Evolutionary conservation across 2,329 filamentous ascomycete genomes (phyloP).

Genomic region (Trichothecium sympodiale): DNA sequence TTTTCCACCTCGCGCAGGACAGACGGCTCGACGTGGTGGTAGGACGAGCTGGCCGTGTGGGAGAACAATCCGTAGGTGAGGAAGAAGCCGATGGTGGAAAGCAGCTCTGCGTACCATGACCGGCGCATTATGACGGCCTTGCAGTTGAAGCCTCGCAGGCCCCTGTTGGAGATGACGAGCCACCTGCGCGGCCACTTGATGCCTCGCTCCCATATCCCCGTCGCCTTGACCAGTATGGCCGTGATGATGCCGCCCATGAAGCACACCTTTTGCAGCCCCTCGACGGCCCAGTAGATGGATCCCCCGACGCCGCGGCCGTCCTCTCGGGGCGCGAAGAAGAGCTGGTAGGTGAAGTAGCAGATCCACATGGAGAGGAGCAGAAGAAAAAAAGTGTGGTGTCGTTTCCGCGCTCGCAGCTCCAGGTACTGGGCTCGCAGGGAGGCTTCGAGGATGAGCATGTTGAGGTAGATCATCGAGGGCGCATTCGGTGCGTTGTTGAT

Average conservation of each 20-base stretch:
- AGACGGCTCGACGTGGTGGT: constrained; percentile 63
- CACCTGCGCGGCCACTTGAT: constrained; percentile 89
- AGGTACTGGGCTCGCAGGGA: constrained; percentile 90
- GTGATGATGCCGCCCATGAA: constrained; percentile 87
- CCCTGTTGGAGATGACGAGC: constrained; percentile 81
- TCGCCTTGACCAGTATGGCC: constrained; percentile 79
- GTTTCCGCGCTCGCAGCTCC: constrained; percentile 72
- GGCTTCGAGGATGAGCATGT: constrained; percentile 91
- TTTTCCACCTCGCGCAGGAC: constrained; percentile 49
- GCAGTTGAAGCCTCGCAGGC: constrained; percentile 84
- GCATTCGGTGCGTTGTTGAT: constrained; percentile 76
- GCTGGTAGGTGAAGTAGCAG: constrained; percentile 72
- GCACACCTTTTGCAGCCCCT: constrained; percentile 80
- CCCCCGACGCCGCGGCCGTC: constrained; percentile 87
- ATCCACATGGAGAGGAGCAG: constrained; percentile 72
- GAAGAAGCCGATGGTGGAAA: constrained; percentile 64
- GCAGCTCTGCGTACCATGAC: constrained; percentile 68
- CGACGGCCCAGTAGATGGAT: constrained; percentile 91
- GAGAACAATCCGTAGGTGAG: constrained; percentile 67
- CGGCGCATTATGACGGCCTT: constrained; percentile 86
- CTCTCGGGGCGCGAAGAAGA: constrained; percentile 92
- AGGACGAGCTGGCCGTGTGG: constrained; percentile 55
- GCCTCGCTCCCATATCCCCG: constrained; percentile 91
- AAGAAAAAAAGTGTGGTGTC: constrained; percentile 90
- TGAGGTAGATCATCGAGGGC: constrained; percentile 94